Conservation (phyloP, 1,139 yeast species). For the Pneumocystis carinii region DNA sequence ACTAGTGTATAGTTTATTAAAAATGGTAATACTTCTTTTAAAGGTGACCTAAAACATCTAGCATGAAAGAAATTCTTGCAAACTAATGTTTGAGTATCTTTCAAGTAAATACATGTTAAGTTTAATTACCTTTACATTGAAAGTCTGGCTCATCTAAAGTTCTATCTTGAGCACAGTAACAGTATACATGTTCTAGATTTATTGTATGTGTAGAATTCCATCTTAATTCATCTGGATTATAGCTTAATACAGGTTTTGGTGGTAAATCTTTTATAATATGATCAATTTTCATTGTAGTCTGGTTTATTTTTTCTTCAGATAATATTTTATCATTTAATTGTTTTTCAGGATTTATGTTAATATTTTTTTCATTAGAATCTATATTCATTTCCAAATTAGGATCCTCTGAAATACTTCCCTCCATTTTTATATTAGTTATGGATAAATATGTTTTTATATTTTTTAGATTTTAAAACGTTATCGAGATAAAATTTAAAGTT, state of each 20-base stretch:
- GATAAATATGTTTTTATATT: background rate
- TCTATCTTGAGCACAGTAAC: conserved; percentile 13
- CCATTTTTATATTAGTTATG: background rate
- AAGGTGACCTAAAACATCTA: conserved; percentile 7
- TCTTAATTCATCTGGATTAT: conserved; percentile 1
- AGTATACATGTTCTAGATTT: conserved; percentile 10
- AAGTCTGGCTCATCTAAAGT: conserved; percentile 9
- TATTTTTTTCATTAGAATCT: background rate
- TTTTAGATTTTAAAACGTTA: background rate
- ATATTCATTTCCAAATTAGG: background rate
- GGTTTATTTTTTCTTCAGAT: background rate
- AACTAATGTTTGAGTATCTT: background rate
- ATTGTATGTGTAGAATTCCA: conserved; percentile 12
- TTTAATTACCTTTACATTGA: conserved; percentile 3
- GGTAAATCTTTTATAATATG: conserved; percentile 15
- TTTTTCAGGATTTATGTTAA: background rate
- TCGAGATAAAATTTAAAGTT: background rate
- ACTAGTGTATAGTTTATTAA: conserved; percentile 9
- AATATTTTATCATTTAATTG: background rate
- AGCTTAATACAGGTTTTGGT: background rate
- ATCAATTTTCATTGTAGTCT: background rate
- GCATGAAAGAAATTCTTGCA: conserved; percentile 12
- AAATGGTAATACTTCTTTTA: conserved; percentile 7
- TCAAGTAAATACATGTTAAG: background rate
- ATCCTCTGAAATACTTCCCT: background rate